Evolutionary conservation across 345 rosid species (phyloP).

Genomic region (Lepidium didymum): DNA sequence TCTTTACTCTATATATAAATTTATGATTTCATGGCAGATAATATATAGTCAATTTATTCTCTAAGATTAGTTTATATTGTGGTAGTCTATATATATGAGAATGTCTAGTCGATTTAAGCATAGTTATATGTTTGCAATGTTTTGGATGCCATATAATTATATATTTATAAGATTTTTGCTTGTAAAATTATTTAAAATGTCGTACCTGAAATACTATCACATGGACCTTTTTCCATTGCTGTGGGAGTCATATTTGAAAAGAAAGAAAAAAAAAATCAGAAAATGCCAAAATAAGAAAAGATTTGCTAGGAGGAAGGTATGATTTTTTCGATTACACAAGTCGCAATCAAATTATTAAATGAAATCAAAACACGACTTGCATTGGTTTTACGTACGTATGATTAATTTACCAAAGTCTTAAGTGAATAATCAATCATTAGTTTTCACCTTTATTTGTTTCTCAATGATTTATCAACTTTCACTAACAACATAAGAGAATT

Average conservation of each 20-base stretch:
- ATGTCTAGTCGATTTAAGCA: neutral
- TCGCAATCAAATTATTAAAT: conserved; percentile 14
- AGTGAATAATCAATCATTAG: conserved; percentile 1
- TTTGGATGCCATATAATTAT: conserved; percentile 1
- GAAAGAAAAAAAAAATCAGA: neutral
- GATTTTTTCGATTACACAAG: conserved; percentile 16
- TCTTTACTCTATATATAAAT: too few relatives aligned
- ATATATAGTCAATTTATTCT: neutral
- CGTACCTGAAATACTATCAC: conserved; percentile 10
- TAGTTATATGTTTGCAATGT: neutral
- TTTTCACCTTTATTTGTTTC: neutral
- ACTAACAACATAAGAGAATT: neutral
- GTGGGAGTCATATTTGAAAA: conserved; percentile 12
- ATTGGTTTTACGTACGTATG: conserved; percentile 1
- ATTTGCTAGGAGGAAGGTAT: conserved; percentile 30
- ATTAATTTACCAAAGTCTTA: neutral
- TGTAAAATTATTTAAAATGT: neutral
- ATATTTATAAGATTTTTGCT: neutral
- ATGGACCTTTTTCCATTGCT: conserved; percentile 28
- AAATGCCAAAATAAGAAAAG: conserved; percentile 25
- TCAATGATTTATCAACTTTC: neutral
- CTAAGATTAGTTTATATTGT: neutral
- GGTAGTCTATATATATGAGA: neutral
- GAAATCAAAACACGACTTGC: neutral
- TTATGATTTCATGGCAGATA: neutral